A percentile compares a stretch with the other conserved stretches of the same genome.
Evolutionary conservation across 2,329 filamentous ascomycete species (phyloP).

Genomic region (Penicillium sp.): DNA sequence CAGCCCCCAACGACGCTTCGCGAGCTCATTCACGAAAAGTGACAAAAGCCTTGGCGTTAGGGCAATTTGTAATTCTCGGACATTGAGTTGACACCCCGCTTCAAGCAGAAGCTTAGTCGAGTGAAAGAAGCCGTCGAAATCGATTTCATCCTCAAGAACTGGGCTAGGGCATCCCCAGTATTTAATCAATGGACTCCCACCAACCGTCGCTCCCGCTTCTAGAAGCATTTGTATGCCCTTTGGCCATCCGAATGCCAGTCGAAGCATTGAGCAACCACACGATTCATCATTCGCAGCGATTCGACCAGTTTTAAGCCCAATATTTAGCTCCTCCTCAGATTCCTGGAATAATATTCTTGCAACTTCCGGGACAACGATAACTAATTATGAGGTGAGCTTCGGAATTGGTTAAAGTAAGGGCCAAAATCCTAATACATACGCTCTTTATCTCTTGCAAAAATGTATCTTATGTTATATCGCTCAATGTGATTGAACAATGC

Average conservation of each 20-base stretch:
- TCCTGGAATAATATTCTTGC: not conserved
- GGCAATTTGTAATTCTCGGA: no score
- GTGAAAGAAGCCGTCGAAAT: not conserved
- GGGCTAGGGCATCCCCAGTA: slow-evolving; percentile 1
- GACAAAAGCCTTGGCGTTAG: no score
- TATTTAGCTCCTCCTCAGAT: not conserved
- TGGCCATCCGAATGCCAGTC: slow-evolving; percentile 5
- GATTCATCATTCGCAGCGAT: not conserved
- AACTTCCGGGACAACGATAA: not conserved
- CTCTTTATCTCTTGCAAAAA: not conserved
- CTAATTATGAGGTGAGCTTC: not conserved
- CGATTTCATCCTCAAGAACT: not conserved
- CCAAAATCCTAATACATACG: no score
- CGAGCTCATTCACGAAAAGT: no score
- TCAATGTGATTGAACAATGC: not conserved
- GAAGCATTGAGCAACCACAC: not conserved
- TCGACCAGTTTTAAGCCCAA: not conserved
- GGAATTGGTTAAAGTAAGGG: no score
- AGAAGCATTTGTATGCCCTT: not conserved
- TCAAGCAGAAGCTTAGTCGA: slow-evolving; percentile 1
- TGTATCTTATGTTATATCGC: not conserved
- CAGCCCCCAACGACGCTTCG: no score
- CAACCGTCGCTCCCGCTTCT: not conserved
- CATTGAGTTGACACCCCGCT: not conserved
- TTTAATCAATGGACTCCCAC: not conserved